Base-by-base conservation (phyloP, 768 basidiomycete genomes). In the Phlebiopsis flavidoalba region DNA sequence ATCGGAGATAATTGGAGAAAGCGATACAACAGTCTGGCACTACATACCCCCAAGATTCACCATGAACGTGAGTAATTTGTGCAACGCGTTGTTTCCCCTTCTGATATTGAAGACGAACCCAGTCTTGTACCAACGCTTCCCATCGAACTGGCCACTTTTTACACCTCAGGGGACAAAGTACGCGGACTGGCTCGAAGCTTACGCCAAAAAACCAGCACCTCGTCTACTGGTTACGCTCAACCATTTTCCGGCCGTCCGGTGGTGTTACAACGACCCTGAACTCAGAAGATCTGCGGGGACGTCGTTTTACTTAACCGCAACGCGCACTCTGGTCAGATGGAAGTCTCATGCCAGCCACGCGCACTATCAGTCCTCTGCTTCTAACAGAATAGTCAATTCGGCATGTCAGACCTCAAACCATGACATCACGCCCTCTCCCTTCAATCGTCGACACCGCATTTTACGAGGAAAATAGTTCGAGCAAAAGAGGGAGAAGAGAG, bases 1-100 rank as follows among this genome's bases (percentile, higher is more conserved):
- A 65, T 80, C 11, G 80, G 80, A 1, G 78, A 79, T 60, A 71
- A 65, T 14, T 80, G 79, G 80, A 54, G 79, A n/a, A 69, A 72
- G 36, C 71, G 80, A 6, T 81, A 82, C 64, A 74, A 76, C 4
- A 73, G 74, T 0, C 66, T 83, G 26, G 67, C 67, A 6, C 65
- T 82, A 21, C 80, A 82, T 55, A 77, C 76, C n/a, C 67, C 61
- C 43, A 61, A 57, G 51, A 66, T 61, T 21, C 65, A 74, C 58
- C 64, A 67, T 48, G 55, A 46, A 46, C 26, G 65, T 61, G 55
- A 60, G 68, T 57, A 21, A 1, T 15, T 1, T 17, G 10, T 11
- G 8, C 12, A n/a, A 11, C 40, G 17, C 54, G 21, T 19, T 2
- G 12, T 43, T 40, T 49, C 11, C 26, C 26, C 12, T 6, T 8